A percentile compares a stretch with the other conserved stretches of the same genome.
These are phyloP conservation scores for Pelargonium nanum DNA, from an alignment of 345 rosid species.

Conservation along the genomic window DNA sequence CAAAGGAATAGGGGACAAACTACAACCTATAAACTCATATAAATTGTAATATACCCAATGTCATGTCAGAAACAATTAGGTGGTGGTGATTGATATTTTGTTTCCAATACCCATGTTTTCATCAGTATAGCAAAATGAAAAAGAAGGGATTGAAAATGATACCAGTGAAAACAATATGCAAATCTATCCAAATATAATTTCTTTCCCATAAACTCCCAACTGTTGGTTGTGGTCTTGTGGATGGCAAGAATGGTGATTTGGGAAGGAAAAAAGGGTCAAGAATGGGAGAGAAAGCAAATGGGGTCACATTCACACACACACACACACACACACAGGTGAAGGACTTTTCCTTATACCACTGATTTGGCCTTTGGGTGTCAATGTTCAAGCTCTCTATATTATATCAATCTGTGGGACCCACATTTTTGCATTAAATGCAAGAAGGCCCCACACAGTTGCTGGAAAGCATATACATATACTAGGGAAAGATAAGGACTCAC, in stretches of 20 bases:
- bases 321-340: no score
- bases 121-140: no score
- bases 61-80: neutral
- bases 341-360: slow-evolving; percentile 5
- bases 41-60: neutral
- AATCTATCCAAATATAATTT: no score
- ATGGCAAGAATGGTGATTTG: no score
- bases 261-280: no score
- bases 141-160: no score
- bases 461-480: slow-evolving; percentile 37
- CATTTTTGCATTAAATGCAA: neutral
- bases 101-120: no score
- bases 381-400: slow-evolving; percentile 12
- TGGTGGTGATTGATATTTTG: no score
- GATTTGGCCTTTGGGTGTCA: slow-evolving; percentile 8
- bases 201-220: no score
- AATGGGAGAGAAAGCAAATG: neutral
- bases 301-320: no score
- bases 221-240: no score
- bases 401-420: slow-evolving; percentile 18
- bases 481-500: slow-evolving; percentile 20
- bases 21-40: neutral
- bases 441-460: slow-evolving; percentile 28
- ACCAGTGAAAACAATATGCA: no score
- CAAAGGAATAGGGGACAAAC: neutral